phyloP scores from a whole-genome alignment of 2,329 filamentous ascomycete genomes.

The Monosporascus sp. region DNA sequence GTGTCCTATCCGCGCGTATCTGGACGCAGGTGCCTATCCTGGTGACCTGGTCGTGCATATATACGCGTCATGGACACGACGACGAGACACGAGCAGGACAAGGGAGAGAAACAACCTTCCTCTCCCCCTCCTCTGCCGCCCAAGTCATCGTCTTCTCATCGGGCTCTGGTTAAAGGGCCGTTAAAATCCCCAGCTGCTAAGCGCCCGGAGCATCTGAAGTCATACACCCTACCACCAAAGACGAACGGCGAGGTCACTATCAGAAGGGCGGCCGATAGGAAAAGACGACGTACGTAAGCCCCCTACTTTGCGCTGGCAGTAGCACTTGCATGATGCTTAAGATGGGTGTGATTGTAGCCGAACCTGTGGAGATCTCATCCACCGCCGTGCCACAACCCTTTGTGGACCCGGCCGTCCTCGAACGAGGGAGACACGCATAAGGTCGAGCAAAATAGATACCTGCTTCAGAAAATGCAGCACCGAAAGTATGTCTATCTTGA shows the following conservation, averaged over 20 bases:
- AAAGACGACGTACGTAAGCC: neutral
- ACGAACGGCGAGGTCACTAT: neutral
- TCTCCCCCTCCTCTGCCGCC: neutral
- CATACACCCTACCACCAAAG: constrained; percentile 3
- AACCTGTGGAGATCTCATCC: constrained; percentile 20
- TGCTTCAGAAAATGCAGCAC: no score
- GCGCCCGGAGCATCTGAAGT: neutral
- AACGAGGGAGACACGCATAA: constrained; percentile 10
- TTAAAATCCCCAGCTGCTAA: neutral
- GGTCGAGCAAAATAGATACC: no score
- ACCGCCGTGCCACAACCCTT: constrained; percentile 26
- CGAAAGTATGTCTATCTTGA: no score
- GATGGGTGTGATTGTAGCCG: constrained; percentile 6
- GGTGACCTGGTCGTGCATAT: no score
- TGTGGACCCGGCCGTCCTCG: constrained; percentile 24
- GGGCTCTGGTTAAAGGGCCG: constrained; percentile 4
- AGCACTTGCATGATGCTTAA: no score
- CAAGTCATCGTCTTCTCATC: neutral
- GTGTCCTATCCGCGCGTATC: no score
- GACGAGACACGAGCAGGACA: neutral
- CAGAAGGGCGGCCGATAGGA: constrained; percentile 1
- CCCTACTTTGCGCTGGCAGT: no score
- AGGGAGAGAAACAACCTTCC: neutral
- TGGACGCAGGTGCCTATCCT: no score
- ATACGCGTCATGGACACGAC: no score